Conservation (phyloP, 106 monocot genomes). For the Amphibolis antarctica region DNA sequence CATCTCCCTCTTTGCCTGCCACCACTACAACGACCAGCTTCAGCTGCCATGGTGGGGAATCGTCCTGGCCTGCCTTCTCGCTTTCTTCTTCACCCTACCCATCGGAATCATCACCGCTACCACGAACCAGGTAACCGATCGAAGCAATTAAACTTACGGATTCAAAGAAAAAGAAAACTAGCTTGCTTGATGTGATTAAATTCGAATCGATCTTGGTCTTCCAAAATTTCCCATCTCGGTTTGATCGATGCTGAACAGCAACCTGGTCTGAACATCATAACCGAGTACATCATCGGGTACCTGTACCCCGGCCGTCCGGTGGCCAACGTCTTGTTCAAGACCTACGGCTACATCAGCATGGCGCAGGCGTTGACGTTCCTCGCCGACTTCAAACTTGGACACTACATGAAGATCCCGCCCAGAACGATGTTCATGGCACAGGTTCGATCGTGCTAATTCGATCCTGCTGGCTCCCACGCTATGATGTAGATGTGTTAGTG, state of each 20-base stretch:
- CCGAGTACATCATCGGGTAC: slow-evolving; percentile 74
- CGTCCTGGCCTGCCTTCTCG: slow-evolving; percentile 47
- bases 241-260: too few species aligned
- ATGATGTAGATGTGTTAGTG: too few species aligned
- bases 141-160: too few species aligned
- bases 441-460: slow-evolving; percentile 12
- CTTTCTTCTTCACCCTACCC: slow-evolving; percentile 70
- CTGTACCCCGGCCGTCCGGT: slow-evolving; percentile 60
- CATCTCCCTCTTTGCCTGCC: slow-evolving; percentile 55
- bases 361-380: slow-evolving; percentile 50
- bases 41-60: slow-evolving; percentile 98
- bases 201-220: too few species aligned
- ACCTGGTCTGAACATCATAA: slow-evolving; percentile 62
- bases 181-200: too few species aligned
- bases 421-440: slow-evolving; percentile 73
- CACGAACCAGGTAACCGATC: slow-evolving; percentile 44
- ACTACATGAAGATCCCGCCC: slow-evolving; percentile 79
- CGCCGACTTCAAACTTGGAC: slow-evolving; percentile 64
- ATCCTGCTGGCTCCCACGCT: too few species aligned
- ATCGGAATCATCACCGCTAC: slow-evolving; percentile 73
- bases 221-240: too few species aligned
- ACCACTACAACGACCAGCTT: slow-evolving; percentile 76
- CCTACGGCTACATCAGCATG: slow-evolving; percentile 78
- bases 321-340: slow-evolving; percentile 67
- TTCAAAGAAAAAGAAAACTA: too few species aligned